Percentiles rank a stretch among this genome's conserved stretches.
phyloP scores from a whole-genome alignment of 345 rosid species.

The Syzygium oleosum region DNA sequence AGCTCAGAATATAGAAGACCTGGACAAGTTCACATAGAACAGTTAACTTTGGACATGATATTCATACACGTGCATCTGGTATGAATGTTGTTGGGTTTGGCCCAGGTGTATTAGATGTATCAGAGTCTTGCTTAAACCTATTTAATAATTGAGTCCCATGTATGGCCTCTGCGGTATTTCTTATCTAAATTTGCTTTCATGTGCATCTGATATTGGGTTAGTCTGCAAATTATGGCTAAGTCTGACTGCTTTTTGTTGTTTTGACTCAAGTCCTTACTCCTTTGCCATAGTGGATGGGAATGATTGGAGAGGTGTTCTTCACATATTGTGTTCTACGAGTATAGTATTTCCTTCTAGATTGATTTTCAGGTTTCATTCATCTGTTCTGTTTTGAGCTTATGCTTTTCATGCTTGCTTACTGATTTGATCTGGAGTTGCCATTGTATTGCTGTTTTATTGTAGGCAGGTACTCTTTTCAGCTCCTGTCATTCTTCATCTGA shows the following conservation, averaged over 20 bases:
- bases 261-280: background rate
- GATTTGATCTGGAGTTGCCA: background rate
- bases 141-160: background rate
- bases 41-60: background rate
- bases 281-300: background rate
- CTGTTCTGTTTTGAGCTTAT: background rate
- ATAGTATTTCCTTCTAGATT: background rate
- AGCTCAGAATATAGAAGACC: slow-evolving; percentile 80
- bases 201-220: background rate
- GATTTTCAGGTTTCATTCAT: background rate
- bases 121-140: background rate
- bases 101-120: background rate
- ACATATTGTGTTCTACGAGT: background rate
- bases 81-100: background rate
- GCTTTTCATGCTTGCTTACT: background rate
- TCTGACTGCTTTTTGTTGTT: background rate
- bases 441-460: background rate
- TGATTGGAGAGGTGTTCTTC: background rate
- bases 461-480: background rate
- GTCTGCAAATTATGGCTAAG: background rate
- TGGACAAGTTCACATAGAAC: slow-evolving; percentile 14
- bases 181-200: background rate
- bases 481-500: background rate
- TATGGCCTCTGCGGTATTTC: background rate
- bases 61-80: background rate